Evolutionary conservation across 345 rosid genomes (phyloP).

Genomic region (Lepidium sativum): DNA sequence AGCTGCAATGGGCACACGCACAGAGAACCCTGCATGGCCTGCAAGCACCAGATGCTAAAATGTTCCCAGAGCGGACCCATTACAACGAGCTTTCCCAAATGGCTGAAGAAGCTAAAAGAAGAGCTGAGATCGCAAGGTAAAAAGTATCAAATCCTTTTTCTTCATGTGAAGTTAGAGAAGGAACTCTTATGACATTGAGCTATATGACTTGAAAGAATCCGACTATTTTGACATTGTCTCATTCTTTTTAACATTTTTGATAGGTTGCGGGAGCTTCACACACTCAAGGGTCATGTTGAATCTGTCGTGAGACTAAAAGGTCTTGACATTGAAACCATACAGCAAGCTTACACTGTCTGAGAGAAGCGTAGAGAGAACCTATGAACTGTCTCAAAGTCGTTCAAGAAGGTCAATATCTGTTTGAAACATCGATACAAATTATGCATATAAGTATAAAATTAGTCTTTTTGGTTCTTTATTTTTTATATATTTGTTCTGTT

Average conservation of each 20-base stretch:
- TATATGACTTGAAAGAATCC: neutral
- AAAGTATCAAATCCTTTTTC: neutral
- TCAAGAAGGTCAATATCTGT: constrained; percentile 2
- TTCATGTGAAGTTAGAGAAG: neutral
- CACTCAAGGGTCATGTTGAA: constrained; percentile 94
- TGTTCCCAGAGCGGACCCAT: constrained; percentile 81
- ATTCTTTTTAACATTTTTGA: neutral
- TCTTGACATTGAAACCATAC: constrained; percentile 94
- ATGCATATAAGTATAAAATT: constrained; percentile 21
- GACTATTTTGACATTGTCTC: neutral
- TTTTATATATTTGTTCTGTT: neutral
- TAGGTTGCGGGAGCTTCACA: constrained; percentile 92
- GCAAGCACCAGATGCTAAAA: constrained; percentile 87
- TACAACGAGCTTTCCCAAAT: constrained; percentile 85
- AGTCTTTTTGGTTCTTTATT: constrained; percentile 2
- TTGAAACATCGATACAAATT: neutral
- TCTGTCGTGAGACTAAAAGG: constrained; percentile 92
- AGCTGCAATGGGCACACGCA: constrained; percentile 99
- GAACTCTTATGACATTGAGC: neutral
- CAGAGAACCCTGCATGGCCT: constrained; percentile 95
- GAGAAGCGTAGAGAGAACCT: neutral
- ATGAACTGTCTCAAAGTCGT: neutral
- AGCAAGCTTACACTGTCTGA: constrained; percentile 89
- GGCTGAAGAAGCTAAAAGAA: constrained; percentile 97
- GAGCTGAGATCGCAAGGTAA: constrained; percentile 97